Conservation (phyloP, 202 grass and related monocot species). For the Cymbopogon flexuosus region DNA sequence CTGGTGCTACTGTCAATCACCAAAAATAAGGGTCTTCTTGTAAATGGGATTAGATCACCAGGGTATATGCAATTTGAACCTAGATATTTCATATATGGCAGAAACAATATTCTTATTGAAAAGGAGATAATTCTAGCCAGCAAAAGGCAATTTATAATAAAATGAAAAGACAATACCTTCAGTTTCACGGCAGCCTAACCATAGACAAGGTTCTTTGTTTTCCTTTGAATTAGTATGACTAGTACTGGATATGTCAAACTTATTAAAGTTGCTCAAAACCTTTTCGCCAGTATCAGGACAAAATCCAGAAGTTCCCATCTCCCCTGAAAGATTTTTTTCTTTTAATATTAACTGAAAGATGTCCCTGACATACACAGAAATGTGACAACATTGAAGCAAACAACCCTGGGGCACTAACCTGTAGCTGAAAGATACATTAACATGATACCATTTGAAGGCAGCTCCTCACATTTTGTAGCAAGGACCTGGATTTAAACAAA, state of each 20-base stretch:
- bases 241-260: conserved; percentile 46
- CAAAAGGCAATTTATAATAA: conserved; percentile 1
- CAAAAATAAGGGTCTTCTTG: conserved; percentile 85
- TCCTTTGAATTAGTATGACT: conserved; percentile 23
- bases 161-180: conserved; percentile 57
- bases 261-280: conserved; percentile 50
- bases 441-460: conserved; percentile 70
- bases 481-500: conserved; percentile 56
- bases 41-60: conserved; percentile 91
- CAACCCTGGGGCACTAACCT: conserved; percentile 47
- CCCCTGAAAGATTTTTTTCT: conserved; percentile 49
- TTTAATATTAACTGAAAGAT: conserved; percentile 16
- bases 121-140: not conserved
- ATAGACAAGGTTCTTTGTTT: conserved; percentile 48
- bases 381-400: conserved; percentile 27
- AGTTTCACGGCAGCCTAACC: conserved; percentile 63
- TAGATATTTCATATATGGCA: conserved; percentile 44
- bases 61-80: conserved; percentile 87
- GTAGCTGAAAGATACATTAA: conserved; percentile 87
- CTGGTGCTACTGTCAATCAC: conserved; percentile 76
- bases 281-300: conserved; percentile 55
- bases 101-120: conserved; percentile 29
- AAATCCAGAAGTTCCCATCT: conserved; percentile 40
- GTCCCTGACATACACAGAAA: not conserved
- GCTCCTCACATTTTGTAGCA: conserved; percentile 89